Percentiles rank a stretch among this genome's conserved stretches.
These are phyloP conservation scores for Phaffia australis DNA, from an alignment of 768 basidiomycete genomes.

Conservation along the genomic window DNA sequence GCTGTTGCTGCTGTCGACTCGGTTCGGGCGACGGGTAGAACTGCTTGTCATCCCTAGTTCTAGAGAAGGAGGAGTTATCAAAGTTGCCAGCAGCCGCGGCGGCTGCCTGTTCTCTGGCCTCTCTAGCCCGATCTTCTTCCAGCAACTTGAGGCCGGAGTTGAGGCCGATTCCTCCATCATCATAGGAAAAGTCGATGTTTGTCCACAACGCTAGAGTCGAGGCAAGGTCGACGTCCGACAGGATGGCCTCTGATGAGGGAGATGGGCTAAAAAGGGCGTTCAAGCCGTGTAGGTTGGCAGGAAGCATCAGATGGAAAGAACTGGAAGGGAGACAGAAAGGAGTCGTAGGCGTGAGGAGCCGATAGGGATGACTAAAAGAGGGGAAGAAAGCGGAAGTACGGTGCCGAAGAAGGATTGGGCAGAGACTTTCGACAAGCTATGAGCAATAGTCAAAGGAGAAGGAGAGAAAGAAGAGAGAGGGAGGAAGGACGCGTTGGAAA, in stretches of 20 bases:
- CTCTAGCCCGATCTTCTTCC: slow-evolving; percentile 20
- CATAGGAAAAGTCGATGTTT: slow-evolving; percentile 24
- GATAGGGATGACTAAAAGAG: too few relatives aligned
- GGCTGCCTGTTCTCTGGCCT: slow-evolving; percentile 4
- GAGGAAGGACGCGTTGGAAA: too few relatives aligned
- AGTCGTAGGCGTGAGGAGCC: too few relatives aligned
- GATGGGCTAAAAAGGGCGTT: slow-evolving; percentile 11
- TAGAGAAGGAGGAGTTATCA: slow-evolving; percentile 7
- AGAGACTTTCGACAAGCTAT: too few relatives aligned
- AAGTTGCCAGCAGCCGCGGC: slow-evolving; percentile 5
- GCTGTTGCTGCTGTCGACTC: slow-evolving; percentile 4
- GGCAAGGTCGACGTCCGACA: slow-evolving; percentile 21
- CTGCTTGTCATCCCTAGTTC: not conserved
- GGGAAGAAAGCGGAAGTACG: too few relatives aligned
- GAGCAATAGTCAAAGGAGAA: too few relatives aligned
- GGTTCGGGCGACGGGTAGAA: not conserved
- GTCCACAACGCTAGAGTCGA: slow-evolving; percentile 24
- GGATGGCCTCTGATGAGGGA: not conserved
- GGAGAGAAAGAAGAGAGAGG: too few relatives aligned
- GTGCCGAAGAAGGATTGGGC: too few relatives aligned
- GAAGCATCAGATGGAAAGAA: not conserved
- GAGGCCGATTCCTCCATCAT: slow-evolving; percentile 24
- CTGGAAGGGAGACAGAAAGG: too few relatives aligned
- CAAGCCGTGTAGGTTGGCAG: slow-evolving; percentile 23
- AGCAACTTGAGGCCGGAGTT: slow-evolving; percentile 11